Evolutionary conservation across 2,329 filamentous ascomycete genomes (phyloP).

Genomic region (Orbilia quercus): DNA sequence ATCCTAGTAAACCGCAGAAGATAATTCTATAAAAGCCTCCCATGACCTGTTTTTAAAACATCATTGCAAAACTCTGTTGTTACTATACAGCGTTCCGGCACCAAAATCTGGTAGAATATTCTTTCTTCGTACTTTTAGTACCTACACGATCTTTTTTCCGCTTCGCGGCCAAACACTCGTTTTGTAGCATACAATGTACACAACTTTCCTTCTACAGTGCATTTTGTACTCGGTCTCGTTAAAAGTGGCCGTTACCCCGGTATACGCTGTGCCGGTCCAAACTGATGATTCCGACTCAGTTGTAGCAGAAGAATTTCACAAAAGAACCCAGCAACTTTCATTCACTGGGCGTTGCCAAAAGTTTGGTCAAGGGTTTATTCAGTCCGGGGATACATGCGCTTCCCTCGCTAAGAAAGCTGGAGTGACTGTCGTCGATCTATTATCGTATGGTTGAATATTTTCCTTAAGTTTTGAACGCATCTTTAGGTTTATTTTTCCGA

Average conservation of each 20-base stretch:
- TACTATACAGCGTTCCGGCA: no score
- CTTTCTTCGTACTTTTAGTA: no score
- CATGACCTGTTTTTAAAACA: no score
- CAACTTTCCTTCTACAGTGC: neutral
- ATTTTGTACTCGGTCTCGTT: neutral
- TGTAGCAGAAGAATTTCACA: neutral
- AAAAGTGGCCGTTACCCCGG: neutral
- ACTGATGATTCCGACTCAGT: neutral
- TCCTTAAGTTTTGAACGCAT: neutral
- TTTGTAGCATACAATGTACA: neutral
- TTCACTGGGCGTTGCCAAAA: neutral
- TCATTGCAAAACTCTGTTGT: no score
- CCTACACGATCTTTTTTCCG: no score
- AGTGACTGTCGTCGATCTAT: neutral
- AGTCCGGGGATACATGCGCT: neutral
- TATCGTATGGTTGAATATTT: neutral
- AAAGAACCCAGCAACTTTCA: neutral
- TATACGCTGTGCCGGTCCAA: neutral
- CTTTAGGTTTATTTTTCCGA: neutral
- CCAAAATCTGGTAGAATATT: no score
- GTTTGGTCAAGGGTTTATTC: neutral
- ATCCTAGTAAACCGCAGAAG: no score
- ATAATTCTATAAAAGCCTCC: no score
- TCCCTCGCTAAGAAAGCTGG: neutral
- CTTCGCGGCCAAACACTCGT: no score